phyloP scores from a whole-genome alignment of 1,284 basidiomycete genomes.

The Cryptococcus sp. region DNA sequence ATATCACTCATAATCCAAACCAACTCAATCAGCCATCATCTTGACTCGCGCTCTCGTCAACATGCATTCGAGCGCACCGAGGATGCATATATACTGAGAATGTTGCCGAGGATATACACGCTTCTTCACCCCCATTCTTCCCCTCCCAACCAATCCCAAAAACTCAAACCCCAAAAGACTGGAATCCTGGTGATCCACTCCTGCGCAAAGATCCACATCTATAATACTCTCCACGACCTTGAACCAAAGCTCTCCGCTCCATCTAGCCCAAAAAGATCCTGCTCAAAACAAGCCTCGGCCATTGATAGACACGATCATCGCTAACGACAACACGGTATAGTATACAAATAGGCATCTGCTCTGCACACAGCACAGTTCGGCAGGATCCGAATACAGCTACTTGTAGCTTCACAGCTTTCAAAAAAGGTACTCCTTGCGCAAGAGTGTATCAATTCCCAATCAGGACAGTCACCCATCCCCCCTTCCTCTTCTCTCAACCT shows the following conservation, averaged over 20 bases:
- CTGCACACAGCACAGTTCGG: constrained; percentile 5
- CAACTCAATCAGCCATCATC: too few relatives aligned
- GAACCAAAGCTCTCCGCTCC: too few relatives aligned
- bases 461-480: not conserved
- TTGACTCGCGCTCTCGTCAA: too few relatives aligned
- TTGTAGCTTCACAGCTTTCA: not conserved
- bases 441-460: not conserved
- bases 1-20: too few relatives aligned
- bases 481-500: not conserved
- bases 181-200: constrained; percentile 10
- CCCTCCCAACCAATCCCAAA: not conserved
- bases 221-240: too few relatives aligned
- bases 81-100: too few relatives aligned
- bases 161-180: not conserved
- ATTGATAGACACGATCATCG: not conserved
- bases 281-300: not conserved
- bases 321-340: constrained; percentile 1
- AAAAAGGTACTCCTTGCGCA: not conserved
- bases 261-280: not conserved
- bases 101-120: too few relatives aligned
- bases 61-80: too few relatives aligned
- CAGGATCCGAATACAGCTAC: constrained; percentile 12
- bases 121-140: not conserved
- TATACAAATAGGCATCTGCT: not conserved
- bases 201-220: not conserved